Evolutionary conservation across 2,329 filamentous ascomycete species (phyloP).

Genomic region (Rhynchosporium agropyri): DNA sequence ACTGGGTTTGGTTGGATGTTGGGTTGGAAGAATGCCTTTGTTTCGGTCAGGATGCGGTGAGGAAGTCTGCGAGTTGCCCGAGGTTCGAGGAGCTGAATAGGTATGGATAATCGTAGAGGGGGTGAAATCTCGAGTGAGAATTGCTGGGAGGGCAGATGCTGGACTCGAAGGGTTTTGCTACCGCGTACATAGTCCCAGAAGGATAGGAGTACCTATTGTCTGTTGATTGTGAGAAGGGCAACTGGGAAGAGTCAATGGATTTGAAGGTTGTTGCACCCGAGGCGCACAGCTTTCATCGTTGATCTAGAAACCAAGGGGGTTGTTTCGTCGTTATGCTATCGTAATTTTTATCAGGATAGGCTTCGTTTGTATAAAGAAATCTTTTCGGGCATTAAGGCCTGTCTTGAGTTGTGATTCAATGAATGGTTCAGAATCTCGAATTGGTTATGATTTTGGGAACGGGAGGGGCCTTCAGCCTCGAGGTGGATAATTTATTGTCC

Average conservation of each 20-base stretch:
- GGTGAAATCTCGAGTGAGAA: too few species aligned
- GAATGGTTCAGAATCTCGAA: neutral
- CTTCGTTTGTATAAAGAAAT: neutral
- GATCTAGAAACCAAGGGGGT: neutral
- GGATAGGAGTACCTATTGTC: neutral
- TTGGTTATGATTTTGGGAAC: neutral
- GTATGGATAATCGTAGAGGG: too few species aligned
- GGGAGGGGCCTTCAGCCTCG: neutral
- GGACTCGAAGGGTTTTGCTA: too few species aligned
- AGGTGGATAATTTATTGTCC: slow-evolving; percentile 5
- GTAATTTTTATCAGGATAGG: neutral
- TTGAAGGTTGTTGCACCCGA: slow-evolving; percentile 16
- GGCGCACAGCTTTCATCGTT: slow-evolving; percentile 29
- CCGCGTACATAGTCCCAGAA: too few species aligned
- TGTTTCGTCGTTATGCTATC: neutral
- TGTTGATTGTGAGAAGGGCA: too few species aligned
- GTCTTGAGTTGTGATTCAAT: neutral
- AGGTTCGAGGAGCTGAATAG: too few species aligned
- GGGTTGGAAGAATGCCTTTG: too few species aligned
- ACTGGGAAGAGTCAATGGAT: neutral
- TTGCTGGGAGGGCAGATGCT: too few species aligned
- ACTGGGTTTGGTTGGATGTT: too few species aligned
- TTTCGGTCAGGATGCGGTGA: too few species aligned
- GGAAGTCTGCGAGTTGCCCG: too few species aligned
- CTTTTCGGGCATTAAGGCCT: neutral